phyloP scores from a whole-genome alignment of 352 stramenopile species.

The Pythium aristosporum region DNA sequence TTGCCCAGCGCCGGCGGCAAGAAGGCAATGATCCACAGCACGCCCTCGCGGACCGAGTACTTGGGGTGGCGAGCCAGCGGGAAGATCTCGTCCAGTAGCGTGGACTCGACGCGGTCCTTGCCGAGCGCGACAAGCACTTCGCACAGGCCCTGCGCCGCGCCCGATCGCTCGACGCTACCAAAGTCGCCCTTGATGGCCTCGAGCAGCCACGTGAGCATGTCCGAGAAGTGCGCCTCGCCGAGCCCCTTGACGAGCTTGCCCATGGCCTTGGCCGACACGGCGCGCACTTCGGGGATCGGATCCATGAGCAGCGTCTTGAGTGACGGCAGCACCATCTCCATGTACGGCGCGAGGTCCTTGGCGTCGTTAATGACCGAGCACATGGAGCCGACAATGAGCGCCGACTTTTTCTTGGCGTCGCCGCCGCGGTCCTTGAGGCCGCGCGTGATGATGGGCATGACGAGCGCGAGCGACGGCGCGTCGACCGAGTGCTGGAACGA shows the following conservation, averaged over 20 bases:
- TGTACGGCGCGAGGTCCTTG: constrained; percentile 97
- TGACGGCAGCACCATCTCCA: constrained; percentile 95
- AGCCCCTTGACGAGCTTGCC: constrained; percentile 95
- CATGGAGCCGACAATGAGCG: constrained; percentile 99
- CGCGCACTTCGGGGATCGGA: constrained; percentile 94
- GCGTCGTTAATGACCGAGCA: constrained; percentile 98
- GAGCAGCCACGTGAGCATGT: constrained; percentile 97
- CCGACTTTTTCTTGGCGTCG: constrained; percentile 98
- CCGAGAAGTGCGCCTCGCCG: constrained; percentile 93
- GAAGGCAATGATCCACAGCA: constrained; percentile 99
- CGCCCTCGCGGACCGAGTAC: constrained; percentile 95
- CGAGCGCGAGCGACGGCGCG: constrained; percentile 97
- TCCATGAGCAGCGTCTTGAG: constrained; percentile 94
- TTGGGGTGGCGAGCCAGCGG: constrained; percentile 94
- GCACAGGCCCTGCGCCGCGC: constrained; percentile 97
- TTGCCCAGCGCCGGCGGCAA: constrained; percentile 94
- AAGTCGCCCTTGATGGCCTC: constrained; percentile 94
- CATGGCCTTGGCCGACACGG: constrained; percentile 94
- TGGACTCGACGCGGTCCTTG: constrained; percentile 68
- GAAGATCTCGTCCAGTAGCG: constrained; percentile 94
- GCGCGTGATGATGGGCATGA: constrained; percentile 98
- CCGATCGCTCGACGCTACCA: constrained; percentile 96
- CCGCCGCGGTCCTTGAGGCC: constrained; percentile 96
- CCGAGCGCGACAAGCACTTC: constrained; percentile 92
- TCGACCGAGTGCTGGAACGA: constrained; percentile 99